phyloP scores from a whole-genome alignment of 2,329 filamentous ascomycete species.

The Beauveria asiatica region DNA sequence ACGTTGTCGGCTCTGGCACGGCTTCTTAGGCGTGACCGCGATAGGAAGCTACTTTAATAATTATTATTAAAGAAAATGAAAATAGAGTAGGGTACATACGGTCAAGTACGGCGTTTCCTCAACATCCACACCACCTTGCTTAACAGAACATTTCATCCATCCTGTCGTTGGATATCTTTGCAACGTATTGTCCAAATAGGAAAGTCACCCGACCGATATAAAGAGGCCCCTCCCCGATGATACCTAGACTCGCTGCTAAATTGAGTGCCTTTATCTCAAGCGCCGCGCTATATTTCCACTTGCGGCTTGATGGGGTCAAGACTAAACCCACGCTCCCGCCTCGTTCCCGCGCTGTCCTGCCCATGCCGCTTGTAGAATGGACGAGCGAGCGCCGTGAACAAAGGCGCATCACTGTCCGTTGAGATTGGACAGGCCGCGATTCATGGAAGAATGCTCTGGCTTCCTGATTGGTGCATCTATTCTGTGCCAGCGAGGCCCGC shows the following conservation, averaged over 20 bases:
- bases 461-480: constrained; percentile 2
- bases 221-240: no score
- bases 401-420: background rate
- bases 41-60: constrained; percentile 1
- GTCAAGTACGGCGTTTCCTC: constrained; percentile 1
- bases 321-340: no score
- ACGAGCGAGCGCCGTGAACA: background rate
- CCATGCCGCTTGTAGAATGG: background rate
- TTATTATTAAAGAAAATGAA: background rate
- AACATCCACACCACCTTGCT: background rate
- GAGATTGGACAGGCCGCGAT: background rate
- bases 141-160: background rate
- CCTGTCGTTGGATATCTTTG: background rate
- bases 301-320: background rate
- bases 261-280: no score
- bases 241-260: no score
- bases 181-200: background rate
- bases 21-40: background rate
- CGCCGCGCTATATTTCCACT: background rate
- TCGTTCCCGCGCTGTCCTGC: background rate
- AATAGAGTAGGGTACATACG: background rate
- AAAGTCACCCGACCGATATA: no score
- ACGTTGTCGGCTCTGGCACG: constrained; percentile 3
- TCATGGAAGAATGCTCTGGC: background rate
- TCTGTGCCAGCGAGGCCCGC: background rate